phyloP scores from a whole-genome alignment of 352 stramenopile species.

The Stephanocyclus meneghinianus region DNA sequence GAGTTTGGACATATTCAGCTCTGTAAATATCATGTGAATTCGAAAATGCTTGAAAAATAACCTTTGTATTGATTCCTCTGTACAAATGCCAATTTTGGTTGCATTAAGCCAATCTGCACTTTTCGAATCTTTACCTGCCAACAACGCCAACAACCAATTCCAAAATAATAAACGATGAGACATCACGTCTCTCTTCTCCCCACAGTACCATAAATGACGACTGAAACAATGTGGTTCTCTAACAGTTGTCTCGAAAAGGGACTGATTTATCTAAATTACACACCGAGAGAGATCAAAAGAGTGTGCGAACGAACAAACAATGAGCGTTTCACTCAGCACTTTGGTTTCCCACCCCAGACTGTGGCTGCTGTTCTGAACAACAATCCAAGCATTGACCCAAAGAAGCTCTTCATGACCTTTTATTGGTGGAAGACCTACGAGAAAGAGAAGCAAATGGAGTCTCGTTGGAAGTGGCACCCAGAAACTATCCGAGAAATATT shows the following conservation, averaged over 20 bases:
- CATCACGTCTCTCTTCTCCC: too few relatives aligned
- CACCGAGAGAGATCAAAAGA: neutral
- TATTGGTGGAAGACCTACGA: conserved; percentile 51
- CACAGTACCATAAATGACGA: too few relatives aligned
- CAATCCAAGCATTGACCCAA: conserved; percentile 5
- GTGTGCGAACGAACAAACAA: neutral
- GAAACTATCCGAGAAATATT: conserved; percentile 21
- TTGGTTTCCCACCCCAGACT: neutral
- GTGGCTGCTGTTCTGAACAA: neutral
- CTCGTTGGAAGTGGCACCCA: conserved; percentile 35
- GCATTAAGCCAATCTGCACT: too few relatives aligned
- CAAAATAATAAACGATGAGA: too few relatives aligned
- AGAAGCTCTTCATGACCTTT: conserved; percentile 35
- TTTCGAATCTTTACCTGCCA: too few relatives aligned
- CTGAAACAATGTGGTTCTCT: neutral
- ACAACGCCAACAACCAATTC: too few relatives aligned
- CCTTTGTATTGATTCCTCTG: too few relatives aligned
- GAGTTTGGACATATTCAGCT: too few relatives aligned
- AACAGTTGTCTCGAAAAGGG: neutral
- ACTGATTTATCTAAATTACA: neutral
- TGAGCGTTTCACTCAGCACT: neutral
- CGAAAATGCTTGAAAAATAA: too few relatives aligned
- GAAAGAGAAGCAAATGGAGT: conserved; percentile 32
- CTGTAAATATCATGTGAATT: too few relatives aligned
- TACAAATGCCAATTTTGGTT: too few relatives aligned